Evolutionary conservation across 2,329 filamentous ascomycete genomes (phyloP).

Genomic region (Leptosphaerulina australis): DNA sequence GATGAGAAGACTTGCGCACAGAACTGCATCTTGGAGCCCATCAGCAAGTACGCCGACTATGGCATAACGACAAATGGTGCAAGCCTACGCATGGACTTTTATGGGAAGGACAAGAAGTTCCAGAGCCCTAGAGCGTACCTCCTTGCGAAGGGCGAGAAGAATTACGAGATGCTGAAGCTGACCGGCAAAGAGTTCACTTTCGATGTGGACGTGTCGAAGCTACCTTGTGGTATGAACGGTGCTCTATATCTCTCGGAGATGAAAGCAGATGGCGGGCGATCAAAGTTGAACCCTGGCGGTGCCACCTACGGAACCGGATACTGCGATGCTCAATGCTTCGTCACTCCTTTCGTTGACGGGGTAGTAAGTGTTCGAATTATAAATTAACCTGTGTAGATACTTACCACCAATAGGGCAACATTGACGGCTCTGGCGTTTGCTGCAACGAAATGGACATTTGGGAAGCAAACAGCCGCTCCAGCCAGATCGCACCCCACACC

Average conservation of each 20-base stretch:
- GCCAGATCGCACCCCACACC: conserved; percentile 57
- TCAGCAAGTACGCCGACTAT: conserved; percentile 59
- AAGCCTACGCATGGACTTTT: conserved; percentile 55
- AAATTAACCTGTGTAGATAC: conserved; percentile 36
- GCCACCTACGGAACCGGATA: conserved; percentile 68
- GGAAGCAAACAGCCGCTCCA: conserved; percentile 59
- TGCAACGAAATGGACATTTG: conserved; percentile 64
- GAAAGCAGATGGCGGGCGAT: conserved; percentile 46
- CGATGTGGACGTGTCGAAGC: conserved; percentile 65
- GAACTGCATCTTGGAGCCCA: conserved; percentile 64
- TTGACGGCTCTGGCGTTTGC: conserved; percentile 55
- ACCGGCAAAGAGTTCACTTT: conserved; percentile 74
- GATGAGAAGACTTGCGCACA: conserved; percentile 58
- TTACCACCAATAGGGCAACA: conserved; percentile 51
- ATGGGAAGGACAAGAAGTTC: conserved; percentile 45
- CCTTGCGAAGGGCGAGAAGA: conserved; percentile 62
- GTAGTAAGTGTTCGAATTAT: conserved; percentile 35
- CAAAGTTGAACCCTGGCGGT: conserved; percentile 54
- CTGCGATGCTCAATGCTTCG: conserved; percentile 54
- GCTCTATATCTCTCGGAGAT: conserved; percentile 51
- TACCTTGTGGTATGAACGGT: conserved; percentile 52
- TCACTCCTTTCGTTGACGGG: conserved; percentile 47
- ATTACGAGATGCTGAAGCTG: conserved; percentile 70
- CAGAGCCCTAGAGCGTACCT: conserved; percentile 66
- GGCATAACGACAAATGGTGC: conserved; percentile 59